Base-by-base conservation (phyloP, 495 filamentous ascomycete species). In the Penicillium silybi region DNA sequence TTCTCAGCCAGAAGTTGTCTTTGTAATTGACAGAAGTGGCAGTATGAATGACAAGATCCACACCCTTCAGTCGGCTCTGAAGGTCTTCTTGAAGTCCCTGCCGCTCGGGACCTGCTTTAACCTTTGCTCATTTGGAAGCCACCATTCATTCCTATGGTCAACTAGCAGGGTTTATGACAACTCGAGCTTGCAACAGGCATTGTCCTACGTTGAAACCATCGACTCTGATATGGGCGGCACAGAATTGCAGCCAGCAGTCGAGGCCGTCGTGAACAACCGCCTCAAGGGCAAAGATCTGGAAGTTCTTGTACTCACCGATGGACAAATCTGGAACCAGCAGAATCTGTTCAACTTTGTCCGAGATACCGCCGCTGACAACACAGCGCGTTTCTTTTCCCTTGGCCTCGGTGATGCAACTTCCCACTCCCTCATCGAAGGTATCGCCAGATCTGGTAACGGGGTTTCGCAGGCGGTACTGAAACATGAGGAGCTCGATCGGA, bases 101-200 rank as follows among this genome's bases (percentile, higher is more conserved):
- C 86, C 86, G 2, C 53, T 82, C 1, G 85, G 85, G 0, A 68
- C 82, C 44, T 81, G 78, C 59, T 90, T 90, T 72, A 89, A 90
- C 64, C 88, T 90, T 50, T 85, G 81, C 65, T 86, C 82, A 1
- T 90, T 90, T 53, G 86, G 86, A 9, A 68, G 46, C 18, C 13
- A 16, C 0, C 56, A 78, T 54, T 59, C 65, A 0, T 82, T 85
- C 49, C 69, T 91, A 11, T 91, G 86, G 78, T 40, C 64, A 0
- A 74, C 70, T 8, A 85, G 82, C 37, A 66, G 73, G 50, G 62
- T 64, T 0, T 90, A 88, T 57, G 74, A 73, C 20, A 64, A 76
- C 22, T 59, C 57, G 0, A 80, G 68, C 6, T 62, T 89, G 3
- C 52, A 74, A 0, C 43, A 73, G 46, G 86, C 87, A 0, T 58